Conservation (phyloP, 805 yeast species). For the Candida orba region DNA sequence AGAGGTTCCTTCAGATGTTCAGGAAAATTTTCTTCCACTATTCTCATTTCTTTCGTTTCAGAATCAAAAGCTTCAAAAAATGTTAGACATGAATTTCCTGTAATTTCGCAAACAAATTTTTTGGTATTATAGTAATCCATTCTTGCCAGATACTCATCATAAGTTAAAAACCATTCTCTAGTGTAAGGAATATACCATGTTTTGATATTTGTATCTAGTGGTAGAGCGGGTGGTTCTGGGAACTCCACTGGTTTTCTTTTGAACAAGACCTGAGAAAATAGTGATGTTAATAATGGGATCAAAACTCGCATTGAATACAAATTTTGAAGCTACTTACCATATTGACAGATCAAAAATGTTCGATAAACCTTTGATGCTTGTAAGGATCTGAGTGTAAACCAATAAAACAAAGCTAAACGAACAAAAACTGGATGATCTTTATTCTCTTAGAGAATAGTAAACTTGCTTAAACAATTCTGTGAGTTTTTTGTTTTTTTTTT, state of each 20-base stretch:
- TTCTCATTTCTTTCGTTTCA: slow-evolving; percentile 55
- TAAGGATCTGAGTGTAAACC: no score
- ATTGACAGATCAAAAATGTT: not conserved
- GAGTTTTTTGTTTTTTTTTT: not conserved
- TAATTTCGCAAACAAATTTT: slow-evolving; percentile 90
- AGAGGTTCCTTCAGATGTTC: slow-evolving; percentile 89
- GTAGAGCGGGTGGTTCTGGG: slow-evolving; percentile 50
- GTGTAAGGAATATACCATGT: slow-evolving; percentile 84
- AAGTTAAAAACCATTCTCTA: slow-evolving; percentile 77
- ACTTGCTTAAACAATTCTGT: no score
- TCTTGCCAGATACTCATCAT: slow-evolving; percentile 67
- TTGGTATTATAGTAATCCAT: slow-evolving; percentile 66
- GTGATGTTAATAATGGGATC: slow-evolving; percentile 5
- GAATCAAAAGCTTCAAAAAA: slow-evolving; percentile 82
- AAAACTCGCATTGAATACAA: not conserved
- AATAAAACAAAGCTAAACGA: no score
- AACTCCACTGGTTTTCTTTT: slow-evolving; percentile 64
- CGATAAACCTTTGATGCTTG: not conserved
- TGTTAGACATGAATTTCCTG: slow-evolving; percentile 88
- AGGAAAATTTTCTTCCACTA: slow-evolving; percentile 79
- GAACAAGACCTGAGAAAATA: slow-evolving; percentile 52
- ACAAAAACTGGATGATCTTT: no score
- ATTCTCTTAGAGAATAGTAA: no score
- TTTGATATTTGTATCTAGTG: slow-evolving; percentile 46
- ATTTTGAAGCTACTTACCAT: not conserved